Percentiles rank a stretch among this genome's conserved stretches.
These are phyloP conservation scores for Trichoderma hamatum DNA, from an alignment of 2,329 filamentous ascomycete genomes.

Conservation along the genomic window DNA sequence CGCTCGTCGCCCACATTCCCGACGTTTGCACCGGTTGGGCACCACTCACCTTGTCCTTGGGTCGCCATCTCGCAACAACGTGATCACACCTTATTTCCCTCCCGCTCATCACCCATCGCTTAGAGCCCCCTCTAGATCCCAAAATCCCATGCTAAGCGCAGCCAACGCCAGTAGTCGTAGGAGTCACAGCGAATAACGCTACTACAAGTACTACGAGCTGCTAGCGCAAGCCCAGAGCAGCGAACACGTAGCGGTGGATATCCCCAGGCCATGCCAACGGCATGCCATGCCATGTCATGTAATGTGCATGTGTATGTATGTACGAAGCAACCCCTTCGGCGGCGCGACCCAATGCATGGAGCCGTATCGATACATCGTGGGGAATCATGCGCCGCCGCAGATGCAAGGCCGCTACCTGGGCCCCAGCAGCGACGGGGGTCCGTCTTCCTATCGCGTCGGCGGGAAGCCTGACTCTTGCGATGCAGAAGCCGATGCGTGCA, in stretches of 20 bases:
- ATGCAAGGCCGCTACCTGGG: not conserved
- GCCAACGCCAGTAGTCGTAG: not conserved
- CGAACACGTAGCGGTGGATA: constrained; percentile 17
- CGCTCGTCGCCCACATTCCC: not conserved
- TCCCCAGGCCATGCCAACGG: not conserved
- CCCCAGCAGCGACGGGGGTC: not conserved
- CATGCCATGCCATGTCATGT: not conserved
- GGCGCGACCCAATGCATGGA: constrained; percentile 1
- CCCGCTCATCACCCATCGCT: not conserved
- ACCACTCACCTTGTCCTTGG: not conserved
- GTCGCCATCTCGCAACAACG: not conserved
- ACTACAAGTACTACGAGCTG: not conserved
- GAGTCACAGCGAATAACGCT: not conserved
- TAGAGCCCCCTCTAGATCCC: not conserved
- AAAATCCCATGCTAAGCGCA: not conserved
- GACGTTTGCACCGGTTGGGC: constrained; percentile 2
- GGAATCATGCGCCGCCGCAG: constrained; percentile 12
- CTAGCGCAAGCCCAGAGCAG: not conserved
- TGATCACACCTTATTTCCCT: constrained; percentile 3
- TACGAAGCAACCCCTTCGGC: not conserved
- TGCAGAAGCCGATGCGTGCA: not conserved
- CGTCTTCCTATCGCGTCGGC: not conserved
- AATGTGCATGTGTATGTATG: not conserved
- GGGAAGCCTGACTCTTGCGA: not conserved
- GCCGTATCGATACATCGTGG: constrained; percentile 14